Evolutionary conservation across 73 alveolate genomes (phyloP), one percentile per base, ranked within the genome.

Genomic region (Paramecium pentaurelia): DNA sequence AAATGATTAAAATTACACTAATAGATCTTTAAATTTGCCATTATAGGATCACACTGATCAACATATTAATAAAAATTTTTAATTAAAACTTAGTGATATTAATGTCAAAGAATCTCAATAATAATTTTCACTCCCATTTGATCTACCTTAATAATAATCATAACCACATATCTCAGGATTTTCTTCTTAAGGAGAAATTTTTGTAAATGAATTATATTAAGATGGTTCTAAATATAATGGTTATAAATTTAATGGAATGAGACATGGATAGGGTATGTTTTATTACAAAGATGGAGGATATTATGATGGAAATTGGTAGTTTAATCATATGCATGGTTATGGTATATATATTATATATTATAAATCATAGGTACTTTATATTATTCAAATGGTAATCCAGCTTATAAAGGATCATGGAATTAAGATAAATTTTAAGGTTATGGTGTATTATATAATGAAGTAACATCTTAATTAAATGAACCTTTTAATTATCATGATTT

Each of bases 171-270:
- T 37, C n/a, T 73, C 87, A 37, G 60, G 84, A 11, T 64, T 64
- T 4, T 64, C 84, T 14, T 64, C 84, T 28, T 28, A 64, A 64
- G 87, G 93, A 30, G 77, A 71, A 38, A 92, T 58, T 34, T 45
- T 64, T 32, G 94, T 84, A 18, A 92, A 75, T 71, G 95, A 92
- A 86, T 70, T 37, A 20, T 96, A 94, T 90, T 64, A 77, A 34
- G 96, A 96, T 95, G 99, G 99, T 8, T 84, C 96, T 3, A 85
- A 88, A 83, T 96, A 89, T 54, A 96, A 92, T 22, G 99, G 99
- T 14, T 93, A 94, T 32, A 75, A 87, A 28, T 32, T 80, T 28
- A 93, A 93, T 92, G 97, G 95, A 0, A 70, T 88, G 92, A 95
- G 96, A 85, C 96, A 96, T 92, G 99, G 99, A 25, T 30, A 71